These are phyloP conservation scores for Candida mesenterica DNA, from an alignment of 1,139 yeast species.

Conservation along the genomic window DNA sequence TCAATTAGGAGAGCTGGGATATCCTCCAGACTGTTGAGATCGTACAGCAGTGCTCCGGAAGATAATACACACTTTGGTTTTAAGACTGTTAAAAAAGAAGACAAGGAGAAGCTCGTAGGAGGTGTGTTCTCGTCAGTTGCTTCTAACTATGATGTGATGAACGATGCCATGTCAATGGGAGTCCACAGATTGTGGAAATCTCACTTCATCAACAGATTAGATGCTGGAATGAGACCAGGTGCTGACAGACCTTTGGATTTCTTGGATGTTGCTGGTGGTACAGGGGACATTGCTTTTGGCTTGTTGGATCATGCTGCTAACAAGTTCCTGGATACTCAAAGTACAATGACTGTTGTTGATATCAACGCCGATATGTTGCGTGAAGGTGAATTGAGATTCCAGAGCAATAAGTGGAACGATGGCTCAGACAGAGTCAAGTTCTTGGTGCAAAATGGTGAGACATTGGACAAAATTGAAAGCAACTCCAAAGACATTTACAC, in stretches of 20 bases:
- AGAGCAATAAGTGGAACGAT: conserved; percentile 50
- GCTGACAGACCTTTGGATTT: conserved; percentile 74
- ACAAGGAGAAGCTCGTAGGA: conserved; percentile 84
- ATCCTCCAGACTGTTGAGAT: conserved; percentile 2
- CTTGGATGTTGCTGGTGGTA: conserved; percentile 97
- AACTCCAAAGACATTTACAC: conserved; percentile 94
- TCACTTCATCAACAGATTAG: conserved; percentile 82
- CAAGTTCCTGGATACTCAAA: conserved; percentile 69
- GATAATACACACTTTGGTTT: conserved; percentile 90
- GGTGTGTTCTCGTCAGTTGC: conserved; percentile 95
- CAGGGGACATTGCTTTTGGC: conserved; percentile 98
- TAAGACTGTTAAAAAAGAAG: conserved; percentile 73
- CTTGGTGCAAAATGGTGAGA: conserved; percentile 90
- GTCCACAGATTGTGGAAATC: conserved; percentile 93
- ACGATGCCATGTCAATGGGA: conserved; percentile 96
- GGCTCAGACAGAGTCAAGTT: conserved; percentile 68
- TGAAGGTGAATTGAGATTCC: conserved; percentile 82
- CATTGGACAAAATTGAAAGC: conserved; percentile 76
- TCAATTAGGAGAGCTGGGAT: neutral
- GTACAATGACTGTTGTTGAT: conserved; percentile 89
- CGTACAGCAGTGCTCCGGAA: conserved; percentile 6
- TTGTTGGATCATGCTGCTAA: conserved; percentile 85
- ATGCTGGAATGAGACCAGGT: conserved; percentile 93
- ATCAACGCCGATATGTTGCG: conserved; percentile 93
- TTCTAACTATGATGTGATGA: conserved; percentile 91